These are phyloP conservation scores for Cladosporium velox DNA, from an alignment of 2,329 filamentous ascomycete species.

Conservation along the genomic window DNA sequence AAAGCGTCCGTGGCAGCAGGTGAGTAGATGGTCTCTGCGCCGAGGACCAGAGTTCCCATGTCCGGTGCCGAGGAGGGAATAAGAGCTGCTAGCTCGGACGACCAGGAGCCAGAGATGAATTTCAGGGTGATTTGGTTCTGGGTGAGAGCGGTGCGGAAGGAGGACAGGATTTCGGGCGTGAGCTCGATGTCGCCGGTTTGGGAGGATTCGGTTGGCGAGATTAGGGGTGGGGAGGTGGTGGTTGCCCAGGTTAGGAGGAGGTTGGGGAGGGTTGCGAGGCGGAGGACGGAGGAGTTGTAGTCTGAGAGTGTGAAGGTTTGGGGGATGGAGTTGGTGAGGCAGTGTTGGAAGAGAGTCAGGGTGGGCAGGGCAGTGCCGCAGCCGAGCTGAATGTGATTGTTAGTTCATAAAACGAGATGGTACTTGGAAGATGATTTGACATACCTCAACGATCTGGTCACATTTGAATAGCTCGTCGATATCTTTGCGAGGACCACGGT, in stretches of 20 bases:
- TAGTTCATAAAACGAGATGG: background rate
- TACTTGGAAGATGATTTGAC: background rate
- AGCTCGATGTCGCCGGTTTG: slow-evolving; percentile 66
- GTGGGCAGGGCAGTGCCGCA: slow-evolving; percentile 77
- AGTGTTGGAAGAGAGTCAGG: slow-evolving; percentile 68
- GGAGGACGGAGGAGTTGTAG: slow-evolving; percentile 76
- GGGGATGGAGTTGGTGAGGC: slow-evolving; percentile 49
- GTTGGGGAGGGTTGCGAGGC: slow-evolving; percentile 78
- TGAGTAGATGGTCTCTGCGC: slow-evolving; percentile 82
- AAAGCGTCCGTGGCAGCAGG: slow-evolving; percentile 70
- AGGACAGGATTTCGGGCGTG: slow-evolving; percentile 56
- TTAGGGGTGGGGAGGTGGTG: slow-evolving; percentile 24
- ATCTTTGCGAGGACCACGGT: slow-evolving; percentile 51
- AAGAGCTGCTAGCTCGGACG: slow-evolving; percentile 59
- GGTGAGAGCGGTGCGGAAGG: slow-evolving; percentile 60
- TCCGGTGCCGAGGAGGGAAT: slow-evolving; percentile 46
- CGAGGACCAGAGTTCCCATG: slow-evolving; percentile 60
- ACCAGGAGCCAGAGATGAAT: slow-evolving; percentile 77
- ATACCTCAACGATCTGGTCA: slow-evolving; percentile 52
- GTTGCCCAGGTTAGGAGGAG: slow-evolving; percentile 66
- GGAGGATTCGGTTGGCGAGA: slow-evolving; percentile 21
- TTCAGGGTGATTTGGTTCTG: slow-evolving; percentile 57
- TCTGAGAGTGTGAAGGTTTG: slow-evolving; percentile 70
- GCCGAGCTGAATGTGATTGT: slow-evolving; percentile 46
- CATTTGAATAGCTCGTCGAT: slow-evolving; percentile 52